A percentile compares a stretch with the other conserved stretches of the same genome.
phyloP scores from a whole-genome alignment of 352 stramenopile genomes.

The Globisporangium nunn region DNA sequence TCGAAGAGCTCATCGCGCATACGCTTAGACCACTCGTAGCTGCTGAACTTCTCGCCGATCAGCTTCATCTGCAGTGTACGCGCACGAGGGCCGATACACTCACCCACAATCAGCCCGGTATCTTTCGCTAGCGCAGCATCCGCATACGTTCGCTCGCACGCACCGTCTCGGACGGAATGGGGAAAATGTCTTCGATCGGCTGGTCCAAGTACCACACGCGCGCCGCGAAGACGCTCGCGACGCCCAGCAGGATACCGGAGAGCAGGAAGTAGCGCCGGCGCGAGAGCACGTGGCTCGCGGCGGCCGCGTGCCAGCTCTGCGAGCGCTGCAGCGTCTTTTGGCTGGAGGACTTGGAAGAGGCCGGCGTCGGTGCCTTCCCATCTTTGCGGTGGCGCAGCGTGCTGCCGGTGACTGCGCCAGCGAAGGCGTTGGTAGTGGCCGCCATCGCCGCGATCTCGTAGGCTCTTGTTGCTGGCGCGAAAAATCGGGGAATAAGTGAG shows the following conservation, averaged over 20 bases:
- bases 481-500: background rate
- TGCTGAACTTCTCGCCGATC: conserved; percentile 54
- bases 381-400: conserved; percentile 18
- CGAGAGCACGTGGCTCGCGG: conserved; percentile 45
- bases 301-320: conserved; percentile 49
- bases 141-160: background rate
- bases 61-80: conserved; percentile 24
- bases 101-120: too few species aligned
- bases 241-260: conserved; percentile 41
- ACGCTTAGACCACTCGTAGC: conserved; percentile 59
- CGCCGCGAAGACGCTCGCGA: conserved; percentile 40
- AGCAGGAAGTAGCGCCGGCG: conserved; percentile 73
- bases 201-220: conserved; percentile 45
- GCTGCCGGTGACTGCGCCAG: conserved; percentile 1
- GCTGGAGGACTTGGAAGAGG: background rate
- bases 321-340: conserved; percentile 20
- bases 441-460: background rate
- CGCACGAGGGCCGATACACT: background rate
- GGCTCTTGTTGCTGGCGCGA: background rate
- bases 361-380: conserved; percentile 5
- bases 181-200: conserved; percentile 34
- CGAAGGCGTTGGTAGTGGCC: background rate
- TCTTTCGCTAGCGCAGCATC: too few species aligned
- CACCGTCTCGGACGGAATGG: conserved; percentile 27
- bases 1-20: conserved; percentile 70